These are phyloP conservation scores for Lactuca sativa DNA, from an alignment of 129 eudicot genomes.

Conservation along the genomic window DNA sequence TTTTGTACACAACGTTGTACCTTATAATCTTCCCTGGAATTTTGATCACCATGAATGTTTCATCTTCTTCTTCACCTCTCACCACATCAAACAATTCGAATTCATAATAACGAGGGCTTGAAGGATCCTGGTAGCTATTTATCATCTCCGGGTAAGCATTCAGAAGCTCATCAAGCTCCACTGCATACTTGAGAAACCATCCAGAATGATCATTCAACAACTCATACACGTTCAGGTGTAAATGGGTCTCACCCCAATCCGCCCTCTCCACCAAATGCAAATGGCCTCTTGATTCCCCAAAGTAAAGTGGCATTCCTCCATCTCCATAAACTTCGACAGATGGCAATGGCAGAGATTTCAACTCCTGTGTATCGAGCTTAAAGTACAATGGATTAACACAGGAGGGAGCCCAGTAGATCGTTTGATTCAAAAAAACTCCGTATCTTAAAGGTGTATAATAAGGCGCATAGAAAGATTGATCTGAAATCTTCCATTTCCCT, in stretches of 20 bases:
- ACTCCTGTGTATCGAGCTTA: slow-evolving; percentile 24
- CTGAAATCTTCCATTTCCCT: slow-evolving; percentile 28
- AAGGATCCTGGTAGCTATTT: background rate
- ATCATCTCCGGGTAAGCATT: slow-evolving; percentile 5
- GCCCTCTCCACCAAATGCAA: slow-evolving; percentile 30
- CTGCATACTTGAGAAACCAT: slow-evolving; percentile 18
- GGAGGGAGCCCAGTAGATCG: slow-evolving; percentile 28
- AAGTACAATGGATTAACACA: slow-evolving; percentile 7
- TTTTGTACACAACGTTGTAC: slow-evolving; percentile 24
- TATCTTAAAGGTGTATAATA: background rate
- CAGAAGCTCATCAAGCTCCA: slow-evolving; percentile 15
- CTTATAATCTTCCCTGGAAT: slow-evolving; percentile 26
- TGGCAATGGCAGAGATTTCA: slow-evolving; percentile 23
- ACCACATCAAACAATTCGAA: slow-evolving; percentile 10
- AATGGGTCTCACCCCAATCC: background rate
- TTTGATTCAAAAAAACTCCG: slow-evolving; percentile 34
- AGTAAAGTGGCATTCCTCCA: slow-evolving; percentile 15
- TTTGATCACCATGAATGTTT: slow-evolving; percentile 24
- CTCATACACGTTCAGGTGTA: slow-evolving; percentile 19
- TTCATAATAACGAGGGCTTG: background rate
- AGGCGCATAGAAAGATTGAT: slow-evolving; percentile 14
- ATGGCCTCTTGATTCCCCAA: slow-evolving; percentile 47
- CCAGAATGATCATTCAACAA: slow-evolving; percentile 20
- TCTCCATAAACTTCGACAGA: background rate
- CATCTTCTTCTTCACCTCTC: slow-evolving; percentile 21